These are phyloP conservation scores for Aspergillus panamensis DNA, from an alignment of 495 filamentous ascomycete species.

Conservation along the genomic window DNA sequence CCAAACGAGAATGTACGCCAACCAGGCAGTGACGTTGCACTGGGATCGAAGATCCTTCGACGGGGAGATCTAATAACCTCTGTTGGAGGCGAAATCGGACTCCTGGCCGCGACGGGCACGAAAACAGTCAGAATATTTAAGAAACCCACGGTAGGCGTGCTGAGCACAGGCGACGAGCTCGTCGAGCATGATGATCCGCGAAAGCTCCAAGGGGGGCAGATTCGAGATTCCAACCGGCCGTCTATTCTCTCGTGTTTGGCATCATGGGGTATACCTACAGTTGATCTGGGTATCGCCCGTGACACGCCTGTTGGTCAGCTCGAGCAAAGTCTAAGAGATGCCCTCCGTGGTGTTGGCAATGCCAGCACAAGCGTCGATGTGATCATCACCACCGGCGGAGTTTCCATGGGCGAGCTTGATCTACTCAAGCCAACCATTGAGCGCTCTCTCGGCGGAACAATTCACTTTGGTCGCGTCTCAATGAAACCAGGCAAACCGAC, in stretches of 20 bases:
- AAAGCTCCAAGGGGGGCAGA: conserved; percentile 70
- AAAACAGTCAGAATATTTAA: conserved; percentile 69
- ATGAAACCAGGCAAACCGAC: conserved; percentile 99
- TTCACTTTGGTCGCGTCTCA: conserved; percentile 92
- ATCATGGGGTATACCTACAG: conserved; percentile 72
- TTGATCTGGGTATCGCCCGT: conserved; percentile 83
- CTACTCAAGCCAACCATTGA: conserved; percentile 97
- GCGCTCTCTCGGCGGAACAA: conserved; percentile 80
- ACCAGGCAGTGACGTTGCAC: conserved; percentile 79
- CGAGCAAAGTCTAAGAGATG: conserved; percentile 69
- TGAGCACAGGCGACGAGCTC: conserved; percentile 95
- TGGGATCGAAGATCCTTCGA: conserved; percentile 63
- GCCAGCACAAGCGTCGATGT: conserved; percentile 58
- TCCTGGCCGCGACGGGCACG: conserved; percentile 81
- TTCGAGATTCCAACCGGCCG: conserved; percentile 89
- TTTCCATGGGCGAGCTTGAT: conserved; percentile 97
- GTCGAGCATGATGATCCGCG: conserved; percentile 67
- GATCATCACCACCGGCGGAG: conserved; percentile 88
- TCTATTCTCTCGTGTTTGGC: conserved; percentile 72
- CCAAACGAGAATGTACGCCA: conserved; percentile 87
- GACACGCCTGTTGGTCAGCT: conserved; percentile 72
- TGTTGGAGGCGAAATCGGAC: conserved; percentile 84
- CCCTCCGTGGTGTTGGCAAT: conserved; percentile 53
- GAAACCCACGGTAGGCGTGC: conserved; percentile 75
- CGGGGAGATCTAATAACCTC: conserved; percentile 76